Conservation (phyloP, 1,284 basidiomycete species). For the Anthracocystis panici-leucophaei region DNA sequence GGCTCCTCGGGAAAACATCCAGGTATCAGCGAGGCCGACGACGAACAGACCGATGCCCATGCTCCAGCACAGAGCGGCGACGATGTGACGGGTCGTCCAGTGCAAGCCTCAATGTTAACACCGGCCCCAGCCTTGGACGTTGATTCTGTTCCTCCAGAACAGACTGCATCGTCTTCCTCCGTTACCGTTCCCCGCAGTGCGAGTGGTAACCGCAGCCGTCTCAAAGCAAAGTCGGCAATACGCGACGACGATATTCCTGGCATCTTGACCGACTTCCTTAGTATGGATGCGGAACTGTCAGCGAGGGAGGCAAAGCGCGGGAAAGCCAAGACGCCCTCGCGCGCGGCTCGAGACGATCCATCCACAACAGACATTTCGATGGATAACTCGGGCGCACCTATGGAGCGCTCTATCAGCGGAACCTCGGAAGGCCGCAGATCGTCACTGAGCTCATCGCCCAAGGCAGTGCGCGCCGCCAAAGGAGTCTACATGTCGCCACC, state of each 20-base stretch:
- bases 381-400: slow-evolving; percentile 5
- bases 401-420: slow-evolving; percentile 27
- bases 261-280: slow-evolving; percentile 45
- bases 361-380: background rate
- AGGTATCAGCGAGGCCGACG: background rate
- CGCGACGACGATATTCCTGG: slow-evolving; percentile 37
- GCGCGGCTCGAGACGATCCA: slow-evolving; percentile 1
- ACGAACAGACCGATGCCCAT: background rate
- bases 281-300: slow-evolving; percentile 25
- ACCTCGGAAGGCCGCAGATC: slow-evolving; percentile 33
- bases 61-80: background rate
- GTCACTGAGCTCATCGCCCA: slow-evolving; percentile 34
- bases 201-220: slow-evolving; percentile 20
- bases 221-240: slow-evolving; percentile 38
- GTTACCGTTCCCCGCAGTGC: slow-evolving; percentile 7
- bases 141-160: background rate
- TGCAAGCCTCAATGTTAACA: background rate
- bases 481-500: slow-evolving; percentile 40
- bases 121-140: background rate
- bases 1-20: background rate
- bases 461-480: slow-evolving; percentile 30
- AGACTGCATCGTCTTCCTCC: slow-evolving; percentile 3
- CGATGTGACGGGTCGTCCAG: background rate
- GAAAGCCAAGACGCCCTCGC: slow-evolving; percentile 11
- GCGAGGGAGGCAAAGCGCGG: slow-evolving; percentile 14